These are phyloP conservation scores for Crithidia sp. DNA, from an alignment of 208 protist species.

Conservation along the genomic window DNA sequence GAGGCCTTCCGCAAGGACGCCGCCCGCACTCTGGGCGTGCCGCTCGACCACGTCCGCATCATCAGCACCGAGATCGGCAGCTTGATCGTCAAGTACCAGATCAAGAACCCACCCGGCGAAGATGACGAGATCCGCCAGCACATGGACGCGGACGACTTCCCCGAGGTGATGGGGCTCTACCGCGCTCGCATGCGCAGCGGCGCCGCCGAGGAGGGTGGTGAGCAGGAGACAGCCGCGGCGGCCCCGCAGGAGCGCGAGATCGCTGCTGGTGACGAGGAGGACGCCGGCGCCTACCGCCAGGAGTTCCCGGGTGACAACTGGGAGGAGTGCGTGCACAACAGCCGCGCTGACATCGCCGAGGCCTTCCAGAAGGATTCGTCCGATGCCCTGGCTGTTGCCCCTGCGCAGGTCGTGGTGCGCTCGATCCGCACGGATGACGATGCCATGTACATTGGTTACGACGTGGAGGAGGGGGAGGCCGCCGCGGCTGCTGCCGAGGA, in stretches of 20 bases:
- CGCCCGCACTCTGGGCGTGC: constrained; percentile 42
- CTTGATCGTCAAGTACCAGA: constrained; percentile 55
- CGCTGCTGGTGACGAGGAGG: constrained; percentile 7
- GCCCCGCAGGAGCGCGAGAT: constrained; percentile 2
- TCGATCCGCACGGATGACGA: constrained; percentile 31
- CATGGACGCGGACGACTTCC: constrained; percentile 49
- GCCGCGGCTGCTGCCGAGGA: constrained; percentile 15
- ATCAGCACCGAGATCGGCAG: constrained; percentile 48
- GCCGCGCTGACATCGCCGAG: constrained; percentile 34
- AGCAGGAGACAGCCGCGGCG: constrained; percentile 8
- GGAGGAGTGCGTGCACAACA: constrained; percentile 37
- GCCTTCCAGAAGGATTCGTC: constrained; percentile 52
- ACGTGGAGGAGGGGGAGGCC: constrained; percentile 6
- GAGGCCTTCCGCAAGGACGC: constrained; percentile 51
- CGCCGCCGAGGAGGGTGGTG: no score
- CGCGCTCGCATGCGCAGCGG: constrained; percentile 28
- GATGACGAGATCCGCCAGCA: constrained; percentile 46
- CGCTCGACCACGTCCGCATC: constrained; percentile 39
- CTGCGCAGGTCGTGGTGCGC: constrained; percentile 13
- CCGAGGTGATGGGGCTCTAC: constrained; percentile 48
- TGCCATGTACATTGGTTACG: constrained; percentile 39
- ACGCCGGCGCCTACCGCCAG: constrained; percentile 26
- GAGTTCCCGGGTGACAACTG: constrained; percentile 50
- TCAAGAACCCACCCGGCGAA: constrained; percentile 32
- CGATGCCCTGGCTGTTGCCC: constrained; percentile 32